These are phyloP conservation scores for Plasmodium fragile DNA, from an alignment of 169 alveolate species.

Conservation along the genomic window DNA sequence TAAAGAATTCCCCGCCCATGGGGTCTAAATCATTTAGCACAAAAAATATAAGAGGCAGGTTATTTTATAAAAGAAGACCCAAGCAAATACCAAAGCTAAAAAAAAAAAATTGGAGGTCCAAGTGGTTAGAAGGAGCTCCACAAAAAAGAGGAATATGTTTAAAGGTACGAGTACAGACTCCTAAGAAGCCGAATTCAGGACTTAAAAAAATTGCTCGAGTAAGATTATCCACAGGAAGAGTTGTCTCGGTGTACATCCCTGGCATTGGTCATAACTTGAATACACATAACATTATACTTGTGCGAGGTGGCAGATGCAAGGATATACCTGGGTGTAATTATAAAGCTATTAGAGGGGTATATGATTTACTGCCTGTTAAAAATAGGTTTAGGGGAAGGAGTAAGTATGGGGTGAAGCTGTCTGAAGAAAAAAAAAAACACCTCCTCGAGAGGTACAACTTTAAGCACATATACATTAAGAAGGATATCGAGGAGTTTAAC, in stretches of 20 bases:
- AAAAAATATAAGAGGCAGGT: constrained; percentile 85
- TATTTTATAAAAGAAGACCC: constrained; percentile 86
- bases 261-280: constrained; percentile 90
- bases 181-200: constrained; percentile 90
- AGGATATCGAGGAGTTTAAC: constrained; percentile 82
- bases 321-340: constrained; percentile 91
- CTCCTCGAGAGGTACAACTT: constrained; percentile 63
- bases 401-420: constrained; percentile 82
- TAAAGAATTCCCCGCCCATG: neutral
- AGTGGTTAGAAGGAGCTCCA: constrained; percentile 89
- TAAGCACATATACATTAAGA: constrained; percentile 79
- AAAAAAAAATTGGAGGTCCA: constrained; percentile 86
- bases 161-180: constrained; percentile 86
- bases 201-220: constrained; percentile 90
- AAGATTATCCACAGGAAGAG: constrained; percentile 87
- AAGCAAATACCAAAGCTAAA: constrained; percentile 86
- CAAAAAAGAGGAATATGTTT: constrained; percentile 87
- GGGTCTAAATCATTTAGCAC: constrained; percentile 74
- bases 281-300: constrained; percentile 88
- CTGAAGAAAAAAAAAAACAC: constrained; percentile 78
- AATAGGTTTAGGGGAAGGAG: constrained; percentile 85
- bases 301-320: constrained; percentile 90
- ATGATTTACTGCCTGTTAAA: constrained; percentile 89
- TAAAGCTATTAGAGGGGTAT: constrained; percentile 89
- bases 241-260: constrained; percentile 88